phyloP scores from a whole-genome alignment of 352 stramenopile genomes.

The Globisporangium megalacanthum region DNA sequence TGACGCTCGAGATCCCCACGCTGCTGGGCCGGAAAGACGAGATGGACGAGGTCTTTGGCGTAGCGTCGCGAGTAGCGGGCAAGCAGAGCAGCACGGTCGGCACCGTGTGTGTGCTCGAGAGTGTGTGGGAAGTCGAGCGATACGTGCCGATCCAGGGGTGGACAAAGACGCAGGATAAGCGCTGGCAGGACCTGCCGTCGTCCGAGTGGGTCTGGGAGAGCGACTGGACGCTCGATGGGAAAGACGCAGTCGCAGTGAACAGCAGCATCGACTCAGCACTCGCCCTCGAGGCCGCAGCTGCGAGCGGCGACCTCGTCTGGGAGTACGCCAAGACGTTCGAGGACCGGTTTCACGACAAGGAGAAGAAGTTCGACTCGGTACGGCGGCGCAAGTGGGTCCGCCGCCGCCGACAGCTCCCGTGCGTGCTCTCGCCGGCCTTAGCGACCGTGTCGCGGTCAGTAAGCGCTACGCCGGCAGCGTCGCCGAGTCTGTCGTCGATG shows the following conservation, averaged over 20 bases:
- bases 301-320: conserved; percentile 18
- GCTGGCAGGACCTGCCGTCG: conserved; percentile 52
- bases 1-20: conserved; percentile 47
- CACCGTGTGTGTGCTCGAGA: conserved; percentile 50
- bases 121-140: conserved; percentile 64
- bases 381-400: conserved; percentile 63
- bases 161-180: conserved; percentile 53
- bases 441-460: not conserved
- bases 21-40: conserved; percentile 39
- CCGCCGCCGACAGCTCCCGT: conserved; percentile 45
- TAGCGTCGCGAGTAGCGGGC: conserved; percentile 7
- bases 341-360: conserved; percentile 66
- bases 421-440: conserved; percentile 25
- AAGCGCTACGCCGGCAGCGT: not conserved
- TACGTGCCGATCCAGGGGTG: conserved; percentile 74
- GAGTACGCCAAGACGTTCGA: conserved; percentile 70
- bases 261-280: conserved; percentile 11
- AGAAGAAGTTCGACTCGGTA: conserved; percentile 71
- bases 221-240: conserved; percentile 55
- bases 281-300: conserved; percentile 14
- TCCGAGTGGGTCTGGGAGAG: conserved; percentile 81
- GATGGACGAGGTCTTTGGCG: conserved; percentile 36
- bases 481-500: not conserved
- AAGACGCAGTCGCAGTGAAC: conserved; percentile 15
- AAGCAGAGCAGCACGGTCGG: conserved; percentile 10